phyloP scores from a whole-genome alignment of 805 yeast species.

The Wickerhamiella galacta region DNA sequence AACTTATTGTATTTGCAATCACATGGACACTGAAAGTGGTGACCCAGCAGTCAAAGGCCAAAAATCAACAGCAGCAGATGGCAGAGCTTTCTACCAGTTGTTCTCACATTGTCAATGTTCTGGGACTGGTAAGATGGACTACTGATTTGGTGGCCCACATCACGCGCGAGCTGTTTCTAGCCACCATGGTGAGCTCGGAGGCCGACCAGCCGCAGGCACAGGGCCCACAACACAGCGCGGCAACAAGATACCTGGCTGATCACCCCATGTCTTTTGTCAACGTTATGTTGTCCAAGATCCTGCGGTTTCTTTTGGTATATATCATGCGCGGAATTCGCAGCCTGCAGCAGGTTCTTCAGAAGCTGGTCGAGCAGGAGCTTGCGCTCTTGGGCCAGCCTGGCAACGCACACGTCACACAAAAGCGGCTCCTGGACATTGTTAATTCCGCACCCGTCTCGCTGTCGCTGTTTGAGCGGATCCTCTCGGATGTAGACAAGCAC shows the following conservation, averaged over 20 bases:
- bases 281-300: constrained; percentile 21
- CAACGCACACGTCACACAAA: constrained; percentile 16
- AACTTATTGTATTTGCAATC: constrained; percentile 56
- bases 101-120: constrained; percentile 18
- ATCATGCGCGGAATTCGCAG: constrained; percentile 25
- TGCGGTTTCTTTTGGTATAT: constrained; percentile 23
- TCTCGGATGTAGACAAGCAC: constrained; percentile 11
- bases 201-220: constrained; percentile 1
- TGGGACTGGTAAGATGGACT: constrained; percentile 81
- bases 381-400: constrained; percentile 14
- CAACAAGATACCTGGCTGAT: constrained; percentile 1
- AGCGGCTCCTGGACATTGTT: constrained; percentile 17
- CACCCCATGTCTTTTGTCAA: constrained; percentile 17
- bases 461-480: constrained; percentile 11
- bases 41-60: constrained; percentile 10
- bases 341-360: constrained; percentile 18
- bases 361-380: constrained; percentile 7
- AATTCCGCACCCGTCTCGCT: constrained; percentile 12
- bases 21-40: constrained; percentile 42
- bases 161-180: constrained; percentile 43
- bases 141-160: constrained; percentile 58
- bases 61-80: constrained; percentile 24
- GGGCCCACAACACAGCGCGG: constrained; percentile 3
- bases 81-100: constrained; percentile 16
- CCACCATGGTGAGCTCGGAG: constrained; percentile 6